Conservation (phyloP, 768 basidiomycete species). For the Russula griseocarnosa region DNA sequence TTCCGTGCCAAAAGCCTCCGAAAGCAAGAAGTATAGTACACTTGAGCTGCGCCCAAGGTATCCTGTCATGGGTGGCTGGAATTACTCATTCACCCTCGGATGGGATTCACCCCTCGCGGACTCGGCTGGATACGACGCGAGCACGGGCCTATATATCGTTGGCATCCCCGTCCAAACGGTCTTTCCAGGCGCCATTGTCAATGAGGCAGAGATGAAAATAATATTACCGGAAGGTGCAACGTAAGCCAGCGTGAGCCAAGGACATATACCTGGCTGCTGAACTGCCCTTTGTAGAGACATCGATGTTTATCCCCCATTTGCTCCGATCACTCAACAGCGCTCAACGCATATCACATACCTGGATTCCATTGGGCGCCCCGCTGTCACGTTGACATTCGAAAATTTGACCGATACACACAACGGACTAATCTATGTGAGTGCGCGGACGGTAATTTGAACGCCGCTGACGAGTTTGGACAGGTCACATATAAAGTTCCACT, state of each 20-base stretch:
- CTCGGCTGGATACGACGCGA: slow-evolving; percentile 59
- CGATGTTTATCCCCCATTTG: slow-evolving; percentile 72
- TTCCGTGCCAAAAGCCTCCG: slow-evolving; percentile 54
- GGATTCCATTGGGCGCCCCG: slow-evolving; percentile 85
- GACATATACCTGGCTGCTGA: slow-evolving; percentile 14
- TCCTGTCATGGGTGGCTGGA: slow-evolving; percentile 95
- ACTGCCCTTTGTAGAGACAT: slow-evolving; percentile 56
- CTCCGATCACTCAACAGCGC: slow-evolving; percentile 54
- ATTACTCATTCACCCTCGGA: slow-evolving; percentile 90
- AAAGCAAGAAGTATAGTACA: slow-evolving; percentile 53
- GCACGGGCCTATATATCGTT: slow-evolving; percentile 63
- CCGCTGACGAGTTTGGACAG: slow-evolving; percentile 40
- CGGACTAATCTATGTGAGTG: slow-evolving; percentile 75
- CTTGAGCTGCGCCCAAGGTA: slow-evolving; percentile 87
- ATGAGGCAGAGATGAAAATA: slow-evolving; percentile 73
- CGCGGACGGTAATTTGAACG: background rate
- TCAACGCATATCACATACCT: slow-evolving; percentile 84
- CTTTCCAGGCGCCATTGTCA: slow-evolving; percentile 73
- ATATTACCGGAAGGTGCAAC: slow-evolving; percentile 93
- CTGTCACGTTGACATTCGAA: slow-evolving; percentile 66
- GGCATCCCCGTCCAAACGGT: slow-evolving; percentile 83
- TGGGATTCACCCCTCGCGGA: slow-evolving; percentile 87
- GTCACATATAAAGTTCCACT: slow-evolving; percentile 83
- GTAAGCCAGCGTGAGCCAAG: slow-evolving; percentile 48
- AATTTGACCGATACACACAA: slow-evolving; percentile 76